These are phyloP conservation scores for Nicotiana benthamiana DNA, from an alignment of 257 asterid genomes.

Conservation along the genomic window DNA sequence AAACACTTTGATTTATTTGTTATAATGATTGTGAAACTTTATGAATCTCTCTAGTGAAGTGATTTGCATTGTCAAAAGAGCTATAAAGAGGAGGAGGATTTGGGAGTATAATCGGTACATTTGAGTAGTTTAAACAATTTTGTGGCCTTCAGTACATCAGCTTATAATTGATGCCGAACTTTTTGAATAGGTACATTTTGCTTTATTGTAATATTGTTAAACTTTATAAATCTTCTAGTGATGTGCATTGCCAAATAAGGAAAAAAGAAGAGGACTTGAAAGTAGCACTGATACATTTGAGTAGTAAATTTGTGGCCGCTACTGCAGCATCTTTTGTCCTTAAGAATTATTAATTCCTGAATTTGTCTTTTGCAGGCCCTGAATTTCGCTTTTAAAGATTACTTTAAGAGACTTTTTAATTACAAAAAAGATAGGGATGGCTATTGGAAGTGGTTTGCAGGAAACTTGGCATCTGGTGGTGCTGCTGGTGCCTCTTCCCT, in stretches of 20 bases:
- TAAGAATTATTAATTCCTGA: neutral
- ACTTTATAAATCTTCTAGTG: neutral
- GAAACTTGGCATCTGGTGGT: conserved; percentile 68
- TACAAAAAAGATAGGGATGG: conserved; percentile 62
- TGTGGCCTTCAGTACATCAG: neutral
- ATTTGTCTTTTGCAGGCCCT: conserved; percentile 46
- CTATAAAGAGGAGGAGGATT: neutral
- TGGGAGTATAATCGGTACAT: neutral
- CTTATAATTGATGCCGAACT: no score
- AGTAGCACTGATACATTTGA: neutral
- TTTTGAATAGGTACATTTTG: neutral
- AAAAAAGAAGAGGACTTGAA: neutral
- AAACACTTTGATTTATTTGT: neutral
- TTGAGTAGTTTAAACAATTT: neutral
- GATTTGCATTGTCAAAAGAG: neutral
- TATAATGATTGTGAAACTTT: neutral
- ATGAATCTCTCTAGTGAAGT: neutral
- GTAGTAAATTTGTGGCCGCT: neutral
- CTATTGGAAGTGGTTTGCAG: conserved; percentile 80
- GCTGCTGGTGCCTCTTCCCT: conserved; percentile 75
- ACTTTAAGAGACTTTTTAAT: conserved; percentile 64
- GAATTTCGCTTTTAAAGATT: conserved; percentile 75
- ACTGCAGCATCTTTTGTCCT: conserved; percentile 4
- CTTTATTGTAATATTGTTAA: neutral
- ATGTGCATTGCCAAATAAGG: neutral